Conservation (phyloP, 2,329 filamentous ascomycete species). For the Sclerotinia minor region DNA sequence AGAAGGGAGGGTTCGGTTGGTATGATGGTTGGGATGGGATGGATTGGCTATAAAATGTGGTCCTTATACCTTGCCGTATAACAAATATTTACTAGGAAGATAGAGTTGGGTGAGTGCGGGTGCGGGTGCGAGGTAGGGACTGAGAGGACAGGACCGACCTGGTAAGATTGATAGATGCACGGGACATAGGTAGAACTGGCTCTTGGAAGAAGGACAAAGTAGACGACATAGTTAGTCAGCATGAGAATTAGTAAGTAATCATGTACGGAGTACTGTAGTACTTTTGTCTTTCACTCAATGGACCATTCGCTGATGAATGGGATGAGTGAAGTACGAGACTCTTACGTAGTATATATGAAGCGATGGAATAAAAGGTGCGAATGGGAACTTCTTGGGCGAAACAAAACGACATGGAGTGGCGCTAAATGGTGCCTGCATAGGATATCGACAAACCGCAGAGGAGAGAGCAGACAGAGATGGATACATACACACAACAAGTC, state of each 20-base stretch:
- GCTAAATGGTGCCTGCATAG: conserved; percentile 19
- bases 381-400: conserved; percentile 10
- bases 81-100: neutral
- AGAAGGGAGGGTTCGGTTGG: neutral
- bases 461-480: no score
- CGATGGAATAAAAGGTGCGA: neutral
- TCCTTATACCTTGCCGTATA: conserved; percentile 5
- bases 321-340: no score
- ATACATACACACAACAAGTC: no score
- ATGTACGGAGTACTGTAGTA: no score
- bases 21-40: neutral
- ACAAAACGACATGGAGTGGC: neutral
- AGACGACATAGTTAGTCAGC: neutral
- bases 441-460: neutral
- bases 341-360: no score
- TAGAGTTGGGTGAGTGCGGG: no score
- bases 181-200: neutral
- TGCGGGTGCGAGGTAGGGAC: neutral
- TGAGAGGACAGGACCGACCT: neutral
- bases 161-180: conserved; percentile 13
- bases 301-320: no score
- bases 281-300: neutral
- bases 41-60: conserved; percentile 4
- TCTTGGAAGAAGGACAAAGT: neutral
- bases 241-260: neutral